Evolutionary conservation across 2,329 filamentous ascomycete genomes (phyloP), one percentile per base, ranked within the genome.

Genomic region (Alternaria longipes): DNA sequence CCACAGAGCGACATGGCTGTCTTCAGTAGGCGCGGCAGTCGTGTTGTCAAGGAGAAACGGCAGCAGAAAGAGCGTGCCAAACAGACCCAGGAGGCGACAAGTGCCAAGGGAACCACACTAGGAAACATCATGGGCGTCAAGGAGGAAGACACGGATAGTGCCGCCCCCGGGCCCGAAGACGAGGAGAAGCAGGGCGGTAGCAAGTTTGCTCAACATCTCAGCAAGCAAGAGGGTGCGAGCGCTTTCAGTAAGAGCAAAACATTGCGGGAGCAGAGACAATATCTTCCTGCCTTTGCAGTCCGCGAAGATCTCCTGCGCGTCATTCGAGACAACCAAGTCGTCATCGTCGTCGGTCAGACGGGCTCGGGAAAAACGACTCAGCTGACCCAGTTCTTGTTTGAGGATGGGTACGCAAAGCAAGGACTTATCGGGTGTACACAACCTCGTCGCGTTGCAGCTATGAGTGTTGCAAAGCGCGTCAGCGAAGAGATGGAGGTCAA

Each of bases 1-100:
- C 90, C 91, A 26, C 94, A 98, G 79, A 99, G 96, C 75, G 95
- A 99, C 74, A 97, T 99, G 95, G 95, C 95, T 1, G 94, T 99
- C 1, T 98, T 98, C 72, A 97, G 93, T 81, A 87, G 94, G 44
- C 97, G 97, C 77, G 95, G 95, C 1, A 98, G 94, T 75, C 91
- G 89, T 70, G 93, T 97, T 2, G 95, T 99, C 12, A 92, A 91
- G 73, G 95, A 99, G 71, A 90, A 91, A 69, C 86, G 96, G 42
- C 93, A 97, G 79, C 93, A 97, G 78, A 91, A 94, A 64, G 95
- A 99, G 78, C 88, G 95, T 42, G 92, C 97, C 74, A 93, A 93
- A 71, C 94, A 98, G 78, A 94, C 95, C 0, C 93, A 97, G 75
- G 91, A 98, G 73, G 94, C 95, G 7, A 98, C 95, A 0, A 97